Evolutionary conservation across 78 protist genomes (phyloP), one percentile per base, ranked within the genome.

Genomic region (Ministeria vibrans): DNA sequence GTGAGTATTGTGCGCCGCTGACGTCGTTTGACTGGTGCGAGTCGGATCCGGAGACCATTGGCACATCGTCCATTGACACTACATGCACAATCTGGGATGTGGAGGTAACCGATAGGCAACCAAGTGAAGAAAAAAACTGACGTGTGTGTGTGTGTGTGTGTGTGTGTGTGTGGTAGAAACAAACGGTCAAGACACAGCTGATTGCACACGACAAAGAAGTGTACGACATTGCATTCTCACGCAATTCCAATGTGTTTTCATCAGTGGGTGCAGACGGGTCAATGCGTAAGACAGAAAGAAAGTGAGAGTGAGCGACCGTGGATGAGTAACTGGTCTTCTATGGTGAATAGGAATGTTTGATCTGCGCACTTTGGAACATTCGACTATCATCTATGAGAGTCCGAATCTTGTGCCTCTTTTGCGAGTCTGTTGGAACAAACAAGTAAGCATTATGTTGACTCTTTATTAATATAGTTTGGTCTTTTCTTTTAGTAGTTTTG

Each of bases 191-290:
- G 63, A 93, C 97, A n/a, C 99, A 97, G 86, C 87, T 97, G 38
- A 97, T 97, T 62, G 99, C 99, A 20, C 99, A 97, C 84, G 99
- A 97, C 78, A 93, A 95, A 51, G 99, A 97, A 46, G 99, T 97
- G 22, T 97, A 77, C 73, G 99, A 97, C 83, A 83, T 97, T 7
- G 97, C 96, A 25, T 94, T 94, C 64, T 86, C 94, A 3, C 22
- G 51, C 27, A 83, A 87, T 34, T 27, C 80, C 0, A 87, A 92
- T 63, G 63, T 91, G 38, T 96, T 96, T 63, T 94, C 97, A 25
- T 83, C 95, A 0, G 95, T 90, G 22, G 96, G 97, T 3, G 94
- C 93, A 0, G 97, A 94, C 70, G 98, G 99, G 30, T 93, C 98
- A n/a, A 86, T 96, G n/a, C 90, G n/a, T n/a, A n/a, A n/a, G n/a